phyloP scores from a whole-genome alignment of 139 green algal genomes.

The Pleodorina starrii region DNA sequence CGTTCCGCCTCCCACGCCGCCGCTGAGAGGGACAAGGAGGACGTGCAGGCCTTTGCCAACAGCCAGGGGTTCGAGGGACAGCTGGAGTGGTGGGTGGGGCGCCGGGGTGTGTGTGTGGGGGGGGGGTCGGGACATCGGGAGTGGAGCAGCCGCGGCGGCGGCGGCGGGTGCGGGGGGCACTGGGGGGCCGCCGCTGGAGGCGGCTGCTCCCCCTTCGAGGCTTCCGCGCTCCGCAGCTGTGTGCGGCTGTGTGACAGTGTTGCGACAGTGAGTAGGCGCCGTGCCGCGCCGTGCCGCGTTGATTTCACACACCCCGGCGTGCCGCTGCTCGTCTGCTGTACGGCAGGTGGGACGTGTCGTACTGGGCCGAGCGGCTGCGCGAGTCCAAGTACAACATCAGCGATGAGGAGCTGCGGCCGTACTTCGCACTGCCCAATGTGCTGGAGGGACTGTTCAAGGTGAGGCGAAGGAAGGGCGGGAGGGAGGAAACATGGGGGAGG shows the following conservation, averaged over 20 bases:
- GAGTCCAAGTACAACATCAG: conserved; percentile 88
- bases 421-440: conserved; percentile 94
- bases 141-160: not conserved
- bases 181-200: no score
- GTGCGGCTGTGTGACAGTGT: no score
- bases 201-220: no score
- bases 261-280: no score
- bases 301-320: no score
- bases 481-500: no score
- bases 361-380: conserved; percentile 92
- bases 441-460: conserved; percentile 91
- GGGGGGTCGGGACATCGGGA: not conserved
- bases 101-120: not conserved
- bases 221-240: no score
- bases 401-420: conserved; percentile 95
- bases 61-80: conserved; percentile 68
- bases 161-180: no score
- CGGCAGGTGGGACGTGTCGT: conserved; percentile 89
- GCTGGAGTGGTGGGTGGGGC: conserved; percentile 77
- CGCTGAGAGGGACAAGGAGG: conserved; percentile 84
- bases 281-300: no score
- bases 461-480: no score
- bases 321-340: no score
- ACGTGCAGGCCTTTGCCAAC: conserved; percentile 68
- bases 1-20: conserved; percentile 74